phyloP scores from a whole-genome alignment of 1,284 basidiomycete genomes.

The Leccinum subrobustum region DNA sequence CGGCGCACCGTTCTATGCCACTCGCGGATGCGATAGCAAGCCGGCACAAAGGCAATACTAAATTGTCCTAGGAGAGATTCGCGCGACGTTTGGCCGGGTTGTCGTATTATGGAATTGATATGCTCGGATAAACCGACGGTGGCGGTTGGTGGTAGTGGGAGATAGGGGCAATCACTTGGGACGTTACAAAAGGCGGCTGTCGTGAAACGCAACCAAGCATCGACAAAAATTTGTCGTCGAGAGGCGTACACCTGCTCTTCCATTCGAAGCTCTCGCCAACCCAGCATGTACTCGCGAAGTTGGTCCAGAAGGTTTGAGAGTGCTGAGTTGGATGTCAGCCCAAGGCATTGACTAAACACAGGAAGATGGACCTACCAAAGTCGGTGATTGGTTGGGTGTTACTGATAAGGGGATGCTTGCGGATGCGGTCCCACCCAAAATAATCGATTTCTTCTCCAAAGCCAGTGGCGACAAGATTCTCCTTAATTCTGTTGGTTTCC shows the following conservation, averaged over 20 bases:
- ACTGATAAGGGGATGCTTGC: conserved; percentile 30
- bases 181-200: conserved; percentile 11
- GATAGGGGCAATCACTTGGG: conserved; percentile 18
- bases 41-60: conserved; percentile 13
- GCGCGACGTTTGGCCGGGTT: conserved; percentile 7
- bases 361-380: conserved; percentile 11
- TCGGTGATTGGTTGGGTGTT: conserved; percentile 23
- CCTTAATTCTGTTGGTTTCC: conserved; percentile 17
- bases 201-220: conserved; percentile 28
- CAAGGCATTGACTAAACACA: not conserved
- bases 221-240: conserved; percentile 29
- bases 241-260: conserved; percentile 30
- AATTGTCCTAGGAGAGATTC: conserved; percentile 19
- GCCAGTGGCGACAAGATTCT: conserved; percentile 16
- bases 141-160: conserved; percentile 29
- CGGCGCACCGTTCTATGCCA: conserved; percentile 30
- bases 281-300: conserved; percentile 30
- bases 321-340: conserved; percentile 21
- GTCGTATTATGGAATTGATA: conserved; percentile 28
- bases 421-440: conserved; percentile 34
- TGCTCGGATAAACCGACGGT: conserved; percentile 21
- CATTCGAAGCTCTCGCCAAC: conserved; percentile 34
- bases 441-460: conserved; percentile 28
- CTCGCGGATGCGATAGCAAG: conserved; percentile 17
- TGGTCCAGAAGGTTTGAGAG: conserved; percentile 19